A percentile compares a stretch with the other conserved stretches of the same genome.
Evolutionary conservation across 345 rosid genomes (phyloP).

Genomic region (Gynandropsis gynandra): DNA sequence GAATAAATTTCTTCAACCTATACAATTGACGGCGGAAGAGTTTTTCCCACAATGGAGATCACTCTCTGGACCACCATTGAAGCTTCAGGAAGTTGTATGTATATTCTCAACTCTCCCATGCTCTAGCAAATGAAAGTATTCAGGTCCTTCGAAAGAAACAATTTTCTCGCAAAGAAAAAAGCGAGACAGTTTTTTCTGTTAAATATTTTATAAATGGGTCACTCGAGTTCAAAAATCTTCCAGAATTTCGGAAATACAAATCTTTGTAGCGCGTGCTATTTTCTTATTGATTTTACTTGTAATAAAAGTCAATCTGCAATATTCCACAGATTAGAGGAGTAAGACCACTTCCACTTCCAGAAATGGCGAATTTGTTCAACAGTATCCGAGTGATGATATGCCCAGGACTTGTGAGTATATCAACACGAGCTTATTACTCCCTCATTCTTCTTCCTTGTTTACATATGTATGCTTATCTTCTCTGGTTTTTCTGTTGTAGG

Average conservation of each 20-base stretch:
- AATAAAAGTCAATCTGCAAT: neutral
- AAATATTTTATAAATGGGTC: neutral
- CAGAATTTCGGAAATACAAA: too few relatives aligned
- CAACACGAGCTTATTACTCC: conserved; percentile 9
- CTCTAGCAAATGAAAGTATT: conserved; percentile 5
- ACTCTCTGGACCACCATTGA: conserved; percentile 90
- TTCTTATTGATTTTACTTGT: too few relatives aligned
- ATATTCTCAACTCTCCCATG: conserved; percentile 17
- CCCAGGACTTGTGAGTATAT: conserved; percentile 75
- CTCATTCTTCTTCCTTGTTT: conserved; percentile 1
- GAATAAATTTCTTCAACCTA: conserved; percentile 90
- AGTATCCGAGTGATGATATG: conserved; percentile 48
- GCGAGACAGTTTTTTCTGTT: neutral
- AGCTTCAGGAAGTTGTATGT: conserved; percentile 99
- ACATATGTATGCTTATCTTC: conserved; percentile 4
- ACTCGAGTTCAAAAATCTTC: neutral
- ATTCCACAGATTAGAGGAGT: conserved; percentile 61
- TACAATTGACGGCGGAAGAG: conserved; percentile 67
- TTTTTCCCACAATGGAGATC: conserved; percentile 98
- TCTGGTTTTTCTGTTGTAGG: conserved; percentile 46
- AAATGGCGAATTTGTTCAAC: conserved; percentile 60
- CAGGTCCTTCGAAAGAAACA: neutral
- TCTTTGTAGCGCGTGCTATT: too few relatives aligned
- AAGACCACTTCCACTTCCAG: conserved; percentile 50
- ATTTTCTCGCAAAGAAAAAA: neutral